Evolutionary conservation across 2,329 filamentous ascomycete species (phyloP).

Genomic region (Rutstroemia sp.): DNA sequence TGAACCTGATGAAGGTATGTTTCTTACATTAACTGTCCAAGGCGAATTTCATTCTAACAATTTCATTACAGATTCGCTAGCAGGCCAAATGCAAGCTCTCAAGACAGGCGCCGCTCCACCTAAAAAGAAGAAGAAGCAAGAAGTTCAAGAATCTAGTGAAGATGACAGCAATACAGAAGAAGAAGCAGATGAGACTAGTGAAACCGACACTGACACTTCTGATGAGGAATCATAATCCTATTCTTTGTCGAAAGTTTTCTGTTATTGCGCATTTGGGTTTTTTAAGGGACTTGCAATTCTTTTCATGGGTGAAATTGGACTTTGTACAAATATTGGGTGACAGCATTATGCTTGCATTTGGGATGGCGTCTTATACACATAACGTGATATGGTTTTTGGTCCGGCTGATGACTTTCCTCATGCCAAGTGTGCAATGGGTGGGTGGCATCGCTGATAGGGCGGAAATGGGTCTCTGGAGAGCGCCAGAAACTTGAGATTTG

Average conservation of each 20-base stretch:
- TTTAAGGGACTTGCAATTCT: constrained; percentile 6
- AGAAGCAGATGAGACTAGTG: constrained; percentile 53
- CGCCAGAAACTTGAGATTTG: too few relatives aligned
- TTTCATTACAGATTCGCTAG: constrained; percentile 62
- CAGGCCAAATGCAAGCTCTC: constrained; percentile 82
- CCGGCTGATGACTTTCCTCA: not conserved
- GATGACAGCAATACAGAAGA: constrained; percentile 74
- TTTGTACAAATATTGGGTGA: constrained; percentile 6
- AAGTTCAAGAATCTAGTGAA: constrained; percentile 59
- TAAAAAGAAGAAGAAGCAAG: constrained; percentile 54
- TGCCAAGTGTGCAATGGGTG: too few relatives aligned
- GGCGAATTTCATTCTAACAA: not conserved
- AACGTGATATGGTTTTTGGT: constrained; percentile 6
- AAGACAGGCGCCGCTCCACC: constrained; percentile 58
- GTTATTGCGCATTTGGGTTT: not conserved
- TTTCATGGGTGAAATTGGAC: not conserved
- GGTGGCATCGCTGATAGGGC: too few relatives aligned
- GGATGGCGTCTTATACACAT: constrained; percentile 8
- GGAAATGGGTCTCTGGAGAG: too few relatives aligned
- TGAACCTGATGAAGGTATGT: constrained; percentile 93
- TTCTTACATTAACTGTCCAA: not conserved
- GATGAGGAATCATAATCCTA: constrained; percentile 26
- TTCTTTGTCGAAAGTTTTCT: not conserved
- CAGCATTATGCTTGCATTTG: constrained; percentile 2
- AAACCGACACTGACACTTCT: constrained; percentile 52